Percentiles rank a stretch among this genome's conserved stretches.
Conservation (phyloP, 441 rosid genomes). For the Syzygium syzygioides region DNA sequence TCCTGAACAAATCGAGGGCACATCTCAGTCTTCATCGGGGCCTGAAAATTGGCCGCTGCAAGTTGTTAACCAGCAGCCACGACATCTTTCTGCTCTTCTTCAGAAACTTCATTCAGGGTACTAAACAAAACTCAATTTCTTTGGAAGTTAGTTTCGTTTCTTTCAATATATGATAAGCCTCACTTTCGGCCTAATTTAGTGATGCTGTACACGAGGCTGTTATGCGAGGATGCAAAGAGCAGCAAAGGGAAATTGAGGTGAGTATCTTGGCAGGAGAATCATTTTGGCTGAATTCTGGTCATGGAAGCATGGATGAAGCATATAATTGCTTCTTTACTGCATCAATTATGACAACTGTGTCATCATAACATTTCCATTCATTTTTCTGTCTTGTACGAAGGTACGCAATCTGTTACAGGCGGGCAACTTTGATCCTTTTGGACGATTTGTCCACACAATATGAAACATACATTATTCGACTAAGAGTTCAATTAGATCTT, state of each 20-base stretch:
- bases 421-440: not conserved
- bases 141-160: not conserved
- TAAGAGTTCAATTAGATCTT: not conserved
- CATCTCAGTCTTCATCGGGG: constrained; percentile 42
- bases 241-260: constrained; percentile 96
- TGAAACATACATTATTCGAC: not conserved
- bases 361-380: not conserved
- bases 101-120: constrained; percentile 99
- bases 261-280: constrained; percentile 3
- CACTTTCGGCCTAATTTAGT: constrained; percentile 32
- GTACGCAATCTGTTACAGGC: not conserved
- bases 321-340: not conserved
- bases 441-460: constrained; percentile 6
- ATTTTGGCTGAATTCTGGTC: not conserved
- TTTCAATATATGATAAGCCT: constrained; percentile 2
- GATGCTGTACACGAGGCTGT: constrained; percentile 88
- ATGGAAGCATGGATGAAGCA: not conserved
- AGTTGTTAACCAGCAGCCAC: constrained; percentile 90
- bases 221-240: constrained; percentile 89
- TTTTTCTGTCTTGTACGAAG: not conserved
- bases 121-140: not conserved
- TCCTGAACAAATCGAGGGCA: constrained; percentile 44
- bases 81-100: constrained; percentile 80
- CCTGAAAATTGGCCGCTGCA: constrained; percentile 92
- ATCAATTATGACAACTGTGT: not conserved